Conservation (phyloP, 1,139 yeast species). For the Taphrina confusa region DNA sequence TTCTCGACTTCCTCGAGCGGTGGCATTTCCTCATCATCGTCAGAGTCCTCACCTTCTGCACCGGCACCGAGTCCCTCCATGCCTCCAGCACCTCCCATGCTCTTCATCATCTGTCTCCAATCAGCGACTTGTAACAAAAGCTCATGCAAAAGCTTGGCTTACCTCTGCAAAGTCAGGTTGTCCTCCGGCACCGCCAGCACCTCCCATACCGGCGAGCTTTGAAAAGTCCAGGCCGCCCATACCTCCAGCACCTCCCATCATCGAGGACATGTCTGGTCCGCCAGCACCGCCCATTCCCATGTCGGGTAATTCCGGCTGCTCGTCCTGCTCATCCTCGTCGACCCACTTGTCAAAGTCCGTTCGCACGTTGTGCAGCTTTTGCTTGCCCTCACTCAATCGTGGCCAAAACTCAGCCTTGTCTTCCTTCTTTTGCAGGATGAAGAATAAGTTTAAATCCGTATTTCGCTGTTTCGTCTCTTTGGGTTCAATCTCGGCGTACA, state of each 20-base stretch:
- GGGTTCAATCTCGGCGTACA: slow-evolving; percentile 58
- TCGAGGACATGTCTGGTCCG: slow-evolving; percentile 42
- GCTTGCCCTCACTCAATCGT: slow-evolving; percentile 74
- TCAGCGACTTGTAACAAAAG: no score
- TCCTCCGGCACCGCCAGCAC: slow-evolving; percentile 34
- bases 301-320: slow-evolving; percentile 39
- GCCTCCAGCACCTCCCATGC: slow-evolving; percentile 28
- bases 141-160: background rate
- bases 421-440: slow-evolving; percentile 70
- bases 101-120: slow-evolving; percentile 17
- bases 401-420: slow-evolving; percentile 84
- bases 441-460: slow-evolving; percentile 72
- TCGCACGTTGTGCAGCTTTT: slow-evolving; percentile 70
- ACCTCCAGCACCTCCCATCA: slow-evolving; percentile 40
- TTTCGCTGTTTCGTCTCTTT: slow-evolving; percentile 53
- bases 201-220: slow-evolving; percentile 36
- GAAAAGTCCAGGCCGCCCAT: slow-evolving; percentile 44
- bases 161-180: slow-evolving; percentile 37
- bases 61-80: slow-evolving; percentile 8
- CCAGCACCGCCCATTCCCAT: slow-evolving; percentile 45
- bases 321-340: slow-evolving; percentile 91
- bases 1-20: slow-evolving; percentile 37
- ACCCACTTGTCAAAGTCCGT: slow-evolving; percentile 97
- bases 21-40: slow-evolving; percentile 39
- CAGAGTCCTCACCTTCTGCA: slow-evolving; percentile 31